Base-by-base conservation (phyloP, 176 grass and related monocot species). In the Carex littledalei region DNA sequence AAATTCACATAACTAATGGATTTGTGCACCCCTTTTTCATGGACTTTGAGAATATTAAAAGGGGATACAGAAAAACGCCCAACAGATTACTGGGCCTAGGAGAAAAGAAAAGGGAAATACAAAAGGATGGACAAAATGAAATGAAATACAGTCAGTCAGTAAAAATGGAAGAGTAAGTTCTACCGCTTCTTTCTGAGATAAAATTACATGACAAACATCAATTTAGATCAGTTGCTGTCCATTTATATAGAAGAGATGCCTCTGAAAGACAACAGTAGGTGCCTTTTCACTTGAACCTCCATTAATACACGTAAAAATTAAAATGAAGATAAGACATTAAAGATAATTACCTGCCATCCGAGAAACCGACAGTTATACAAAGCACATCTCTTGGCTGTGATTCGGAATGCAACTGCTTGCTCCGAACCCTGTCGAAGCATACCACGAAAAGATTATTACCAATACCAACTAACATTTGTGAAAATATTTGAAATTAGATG, bases 361-460 rank as follows among this genome's bases (percentile, higher is more conserved):
- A 95, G 96, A 87, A 99, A 99, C 13, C 87, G 85, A 63, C 96
- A 99, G 60, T 92, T 87, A 66, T 99, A 95, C 77, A 95, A 99
- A 11, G 96, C 93, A 2, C 91, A 95, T 85, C 91, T 91, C 91
- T 99, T 93, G 50, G 93, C 96, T 3, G 96, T 99, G 55, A 95
- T 91, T 32, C 96, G 86, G 11, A 95, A 67, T 29, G 96, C 91
- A 58, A 99, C 93, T 16, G 93, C 96, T 81, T 99, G 96, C 31
- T 93, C 96, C 17, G 96, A 95, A 34, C 96, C 96, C 96, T 99
- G 72, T 45, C 1, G 57, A 45, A 83, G 80, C 68, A 84, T 20
- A 81, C 72, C 3, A 13, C 3, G 41, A 7, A 45, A 81, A 62
- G 63, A 22, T 85, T 32, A 79, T 90, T 41, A 81, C 37, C 37